Conservation (phyloP, 2,329 filamentous ascomycete genomes). For the Fusarium camptoceras region DNA sequence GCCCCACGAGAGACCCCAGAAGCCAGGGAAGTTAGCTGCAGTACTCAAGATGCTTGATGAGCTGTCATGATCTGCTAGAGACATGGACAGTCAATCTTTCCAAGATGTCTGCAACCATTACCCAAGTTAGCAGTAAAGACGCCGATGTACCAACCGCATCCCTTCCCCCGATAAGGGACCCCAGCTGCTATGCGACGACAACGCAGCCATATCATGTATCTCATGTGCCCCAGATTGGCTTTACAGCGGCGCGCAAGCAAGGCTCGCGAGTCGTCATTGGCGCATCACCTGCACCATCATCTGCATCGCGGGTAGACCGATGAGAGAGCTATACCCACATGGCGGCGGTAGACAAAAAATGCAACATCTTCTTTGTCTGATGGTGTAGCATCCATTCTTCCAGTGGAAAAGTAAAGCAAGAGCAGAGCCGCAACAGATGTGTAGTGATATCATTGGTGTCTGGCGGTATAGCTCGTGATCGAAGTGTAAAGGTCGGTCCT, state of each 20-base stretch:
- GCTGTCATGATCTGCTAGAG: slow-evolving; percentile 39
- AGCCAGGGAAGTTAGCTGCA: slow-evolving; percentile 35
- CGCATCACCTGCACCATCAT: slow-evolving; percentile 23
- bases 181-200: slow-evolving; percentile 22
- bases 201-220: slow-evolving; percentile 39
- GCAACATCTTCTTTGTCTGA: slow-evolving; percentile 15
- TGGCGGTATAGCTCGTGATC: slow-evolving; percentile 25
- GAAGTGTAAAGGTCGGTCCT: slow-evolving; percentile 22
- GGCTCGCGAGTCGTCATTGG: slow-evolving; percentile 37
- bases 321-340: slow-evolving; percentile 15
- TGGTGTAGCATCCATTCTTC: slow-evolving; percentile 38
- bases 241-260: slow-evolving; percentile 23
- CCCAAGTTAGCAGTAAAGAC: slow-evolving; percentile 31
- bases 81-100: slow-evolving; percentile 18
- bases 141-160: slow-evolving; percentile 21
- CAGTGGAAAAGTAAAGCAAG: slow-evolving; percentile 13
- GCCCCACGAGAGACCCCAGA: slow-evolving; percentile 29
- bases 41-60: slow-evolving; percentile 36
- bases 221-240: slow-evolving; percentile 39
- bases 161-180: slow-evolving; percentile 29
- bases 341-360: slow-evolving; percentile 20
- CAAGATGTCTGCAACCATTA: slow-evolving; percentile 22
- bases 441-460: slow-evolving; percentile 46
- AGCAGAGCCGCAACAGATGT: slow-evolving; percentile 48
- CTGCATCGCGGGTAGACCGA: slow-evolving; percentile 19